Conservation (phyloP, 768 basidiomycete genomes). For the Lactarius sp. region DNA sequence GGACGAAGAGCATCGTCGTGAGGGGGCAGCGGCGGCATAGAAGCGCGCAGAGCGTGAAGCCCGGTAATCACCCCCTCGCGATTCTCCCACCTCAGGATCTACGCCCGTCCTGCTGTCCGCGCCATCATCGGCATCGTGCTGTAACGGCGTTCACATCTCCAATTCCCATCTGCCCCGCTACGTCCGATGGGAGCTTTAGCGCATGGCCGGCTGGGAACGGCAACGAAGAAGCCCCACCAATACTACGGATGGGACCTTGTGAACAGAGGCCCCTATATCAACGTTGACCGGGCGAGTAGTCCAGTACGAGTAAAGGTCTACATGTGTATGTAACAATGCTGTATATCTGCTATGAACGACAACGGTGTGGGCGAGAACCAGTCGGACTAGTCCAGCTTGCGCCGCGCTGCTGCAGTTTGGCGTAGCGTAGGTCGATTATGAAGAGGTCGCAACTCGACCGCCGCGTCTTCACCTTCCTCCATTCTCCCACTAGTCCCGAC, state of each 20-base stretch:
- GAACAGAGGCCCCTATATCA: constrained; percentile 50
- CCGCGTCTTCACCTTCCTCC: constrained; percentile 52
- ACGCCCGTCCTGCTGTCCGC: constrained; percentile 35
- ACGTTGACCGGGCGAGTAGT: too few species aligned
- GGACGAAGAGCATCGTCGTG: constrained; percentile 35
- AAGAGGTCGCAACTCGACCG: constrained; percentile 25
- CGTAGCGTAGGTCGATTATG: constrained; percentile 10
- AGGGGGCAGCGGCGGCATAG: constrained; percentile 50
- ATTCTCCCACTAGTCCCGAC: constrained; percentile 53
- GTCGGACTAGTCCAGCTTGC: constrained; percentile 16
- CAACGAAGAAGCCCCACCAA: constrained; percentile 93
- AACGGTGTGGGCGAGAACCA: not conserved
- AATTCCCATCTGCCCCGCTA: constrained; percentile 50
- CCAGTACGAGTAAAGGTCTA: not conserved
- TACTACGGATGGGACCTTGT: constrained; percentile 84
- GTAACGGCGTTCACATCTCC: constrained; percentile 62
- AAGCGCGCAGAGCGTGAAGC: constrained; percentile 70
- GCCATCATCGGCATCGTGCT: constrained; percentile 96
- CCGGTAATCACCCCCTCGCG: too few species aligned
- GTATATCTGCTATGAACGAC: not conserved
- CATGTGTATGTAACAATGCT: not conserved
- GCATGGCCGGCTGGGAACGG: constrained; percentile 91
- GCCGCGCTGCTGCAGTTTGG: constrained; percentile 10
- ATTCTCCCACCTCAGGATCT: too few species aligned
- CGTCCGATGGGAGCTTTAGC: constrained; percentile 93